Base-by-base conservation (phyloP, 768 basidiomycete species). In the Sistotremastrum suecicum region DNA sequence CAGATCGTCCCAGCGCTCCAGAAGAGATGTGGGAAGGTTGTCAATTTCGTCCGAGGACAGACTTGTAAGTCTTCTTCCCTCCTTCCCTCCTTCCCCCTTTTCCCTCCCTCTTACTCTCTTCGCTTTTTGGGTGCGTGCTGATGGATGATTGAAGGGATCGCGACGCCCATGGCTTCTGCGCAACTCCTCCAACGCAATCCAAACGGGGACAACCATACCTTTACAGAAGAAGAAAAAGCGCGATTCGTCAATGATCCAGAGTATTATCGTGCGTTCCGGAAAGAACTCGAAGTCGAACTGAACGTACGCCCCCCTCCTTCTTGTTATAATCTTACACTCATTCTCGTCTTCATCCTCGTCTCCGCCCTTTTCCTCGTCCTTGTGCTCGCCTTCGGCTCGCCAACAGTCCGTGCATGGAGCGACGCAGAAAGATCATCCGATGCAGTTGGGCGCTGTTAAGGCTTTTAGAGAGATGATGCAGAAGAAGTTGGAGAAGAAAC, bases 1-100 rank as follows among this genome's bases (percentile, higher is more conserved):
- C 77, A 80, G 50, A 69, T 77, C 3, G 72, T 78, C 0, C 68
- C 78, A 0, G 69, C 74, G 4, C 57, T 79, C 33, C 77, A 79
- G 50, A 66, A 73, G 5, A 65, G 62, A 43, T 74, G 75, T 3
- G 60, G 60, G 43, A 66, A 69, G 49, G 41, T 79, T 38, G 56
- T 61, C 34, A 76, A 76, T 53, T 79, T 70, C 52, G 78, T 77
- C 41, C 70, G 76, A 5, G 72, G 75, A 6, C 68, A 70, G 56
- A 78, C 76, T 0, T 79, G 76, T 47, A 35, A 3, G 46, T 47
- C 30, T n/a, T 11, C 8, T 45, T 46, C 12, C 12, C 43, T 33
- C 8, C n/a, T 5, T 7, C 8, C 32, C 11, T 7, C 2, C n/a
- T 33, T 46, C 37, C 43, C 1, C 5, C 34, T 20, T 10, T 7